A percentile compares a stretch with the other conserved stretches of the same genome.
Evolutionary conservation across 78 protist genomes (phyloP).

Genomic region (Dictyostelium brefeldianum): DNA sequence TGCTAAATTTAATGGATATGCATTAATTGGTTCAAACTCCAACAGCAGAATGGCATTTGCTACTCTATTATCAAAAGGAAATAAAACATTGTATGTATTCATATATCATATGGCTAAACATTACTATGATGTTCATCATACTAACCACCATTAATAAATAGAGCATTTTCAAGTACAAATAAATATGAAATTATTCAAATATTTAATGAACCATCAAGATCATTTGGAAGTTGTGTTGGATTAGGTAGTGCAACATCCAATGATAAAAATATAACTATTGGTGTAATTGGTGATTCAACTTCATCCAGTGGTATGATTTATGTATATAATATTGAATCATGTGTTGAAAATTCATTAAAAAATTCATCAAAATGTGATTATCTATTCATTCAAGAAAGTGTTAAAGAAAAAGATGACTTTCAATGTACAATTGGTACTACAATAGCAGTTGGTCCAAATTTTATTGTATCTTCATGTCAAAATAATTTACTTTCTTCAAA

Average conservation of each 20-base stretch:
- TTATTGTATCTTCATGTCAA: conserved; percentile 51
- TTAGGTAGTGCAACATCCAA: conserved; percentile 9
- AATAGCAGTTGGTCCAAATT: conserved; percentile 53
- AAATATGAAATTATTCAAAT: conserved; percentile 29
- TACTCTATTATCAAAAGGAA: conserved; percentile 33
- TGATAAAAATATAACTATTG: conserved; percentile 16
- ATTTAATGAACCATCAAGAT: conserved; percentile 28
- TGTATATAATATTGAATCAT: conserved; percentile 28
- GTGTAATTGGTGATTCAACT: conserved; percentile 27
- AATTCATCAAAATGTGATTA: neutral
- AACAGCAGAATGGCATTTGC: conserved; percentile 64
- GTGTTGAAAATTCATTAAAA: neutral
- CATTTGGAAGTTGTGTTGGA: conserved; percentile 42
- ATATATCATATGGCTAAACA: no score
- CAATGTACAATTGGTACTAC: conserved; percentile 37
- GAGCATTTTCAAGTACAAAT: conserved; percentile 46
- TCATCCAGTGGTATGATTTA: conserved; percentile 11
- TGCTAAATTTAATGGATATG: conserved; percentile 64
- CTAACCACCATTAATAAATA: neutral
- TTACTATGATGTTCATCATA: neutral
- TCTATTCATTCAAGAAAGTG: conserved; percentile 16
- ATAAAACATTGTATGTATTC: conserved; percentile 55
- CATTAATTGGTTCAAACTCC: conserved; percentile 52
- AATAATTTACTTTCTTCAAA: conserved; percentile 24
- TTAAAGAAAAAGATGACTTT: neutral